These are phyloP conservation scores for Saraca asoca DNA, from an alignment of 331 rosid genomes.

Conservation along the genomic window DNA sequence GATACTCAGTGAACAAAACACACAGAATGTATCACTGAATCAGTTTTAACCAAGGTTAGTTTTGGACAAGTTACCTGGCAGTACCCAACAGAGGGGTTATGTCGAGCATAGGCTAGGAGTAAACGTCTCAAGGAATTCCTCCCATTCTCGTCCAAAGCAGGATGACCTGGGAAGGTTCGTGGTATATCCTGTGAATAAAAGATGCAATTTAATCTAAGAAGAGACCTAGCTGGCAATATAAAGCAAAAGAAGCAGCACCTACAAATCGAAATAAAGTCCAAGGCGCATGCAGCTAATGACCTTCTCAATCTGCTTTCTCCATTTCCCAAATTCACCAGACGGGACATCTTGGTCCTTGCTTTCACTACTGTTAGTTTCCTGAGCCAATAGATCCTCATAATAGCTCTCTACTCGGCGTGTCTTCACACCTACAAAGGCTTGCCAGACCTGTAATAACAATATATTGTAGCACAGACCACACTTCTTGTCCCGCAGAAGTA, in stretches of 20 bases:
- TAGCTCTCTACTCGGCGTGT: constrained; percentile 70
- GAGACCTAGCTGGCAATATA: constrained; percentile 50
- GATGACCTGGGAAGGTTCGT: constrained; percentile 95
- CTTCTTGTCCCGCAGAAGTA: constrained; percentile 32
- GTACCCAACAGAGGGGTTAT: constrained; percentile 93
- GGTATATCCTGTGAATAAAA: constrained; percentile 82
- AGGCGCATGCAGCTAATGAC: constrained; percentile 94
- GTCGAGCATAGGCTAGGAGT: constrained; percentile 87
- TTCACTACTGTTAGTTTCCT: constrained; percentile 50
- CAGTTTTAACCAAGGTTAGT: constrained; percentile 8
- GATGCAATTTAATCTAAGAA: constrained; percentile 48
- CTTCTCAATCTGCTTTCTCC: constrained; percentile 99
- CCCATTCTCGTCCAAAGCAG: constrained; percentile 87
- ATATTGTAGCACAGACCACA: constrained; percentile 45
- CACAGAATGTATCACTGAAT: constrained; percentile 1
- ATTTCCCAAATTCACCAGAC: constrained; percentile 66
- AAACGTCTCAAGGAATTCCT: constrained; percentile 86
- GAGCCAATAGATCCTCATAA: constrained; percentile 69
- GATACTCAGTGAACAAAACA: neutral
- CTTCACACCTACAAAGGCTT: constrained; percentile 95
- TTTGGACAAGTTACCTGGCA: constrained; percentile 72
- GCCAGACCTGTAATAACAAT: constrained; percentile 87
- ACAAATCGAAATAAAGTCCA: constrained; percentile 89
- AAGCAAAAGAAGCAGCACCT: constrained; percentile 85
- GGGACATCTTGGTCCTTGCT: constrained; percentile 48